These are phyloP conservation scores for Agastache rugosa DNA, from an alignment of 257 asterid species.

Conservation along the genomic window DNA sequence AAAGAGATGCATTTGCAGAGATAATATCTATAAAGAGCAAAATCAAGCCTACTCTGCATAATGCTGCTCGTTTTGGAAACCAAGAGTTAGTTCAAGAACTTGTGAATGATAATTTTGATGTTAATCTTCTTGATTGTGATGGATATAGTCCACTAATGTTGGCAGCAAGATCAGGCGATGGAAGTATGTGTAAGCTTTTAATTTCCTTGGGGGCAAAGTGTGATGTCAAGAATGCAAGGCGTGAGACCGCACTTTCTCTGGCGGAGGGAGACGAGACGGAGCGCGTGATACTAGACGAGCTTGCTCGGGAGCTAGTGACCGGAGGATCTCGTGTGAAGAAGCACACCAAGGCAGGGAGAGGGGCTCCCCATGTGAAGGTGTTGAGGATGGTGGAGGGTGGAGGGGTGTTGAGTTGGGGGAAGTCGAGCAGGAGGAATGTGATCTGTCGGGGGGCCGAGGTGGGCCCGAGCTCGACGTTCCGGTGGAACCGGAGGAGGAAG, in stretches of 20 bases:
- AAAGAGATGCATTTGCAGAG: conserved; percentile 56
- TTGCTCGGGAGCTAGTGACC: conserved; percentile 60
- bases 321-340: conserved; percentile 60
- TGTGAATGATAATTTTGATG: conserved; percentile 35
- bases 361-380: conserved; percentile 59
- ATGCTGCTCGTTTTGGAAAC: conserved; percentile 49
- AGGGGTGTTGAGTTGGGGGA: conserved; percentile 72
- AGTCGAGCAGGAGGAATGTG: conserved; percentile 64
- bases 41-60: conserved; percentile 44
- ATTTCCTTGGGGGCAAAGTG: conserved; percentile 55
- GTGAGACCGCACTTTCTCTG: conserved; percentile 59
- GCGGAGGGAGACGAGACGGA: conserved; percentile 51
- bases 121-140: conserved; percentile 49
- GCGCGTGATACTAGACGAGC: conserved; percentile 52
- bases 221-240: conserved; percentile 46
- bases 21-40: conserved; percentile 40
- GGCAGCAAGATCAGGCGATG: conserved; percentile 62
- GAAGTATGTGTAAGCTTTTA: conserved; percentile 53
- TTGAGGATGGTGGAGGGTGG: conserved; percentile 58
- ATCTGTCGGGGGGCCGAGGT: conserved; percentile 67
- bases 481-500: conserved; percentile 64
- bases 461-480: conserved; percentile 57
- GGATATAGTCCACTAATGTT: conserved; percentile 74
- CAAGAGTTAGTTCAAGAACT: conserved; percentile 40
- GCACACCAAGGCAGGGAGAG: conserved; percentile 69